These are phyloP conservation scores for Phoenix dactylifera DNA, from an alignment of 176 grass and related monocot genomes.

Conservation along the genomic window DNA sequence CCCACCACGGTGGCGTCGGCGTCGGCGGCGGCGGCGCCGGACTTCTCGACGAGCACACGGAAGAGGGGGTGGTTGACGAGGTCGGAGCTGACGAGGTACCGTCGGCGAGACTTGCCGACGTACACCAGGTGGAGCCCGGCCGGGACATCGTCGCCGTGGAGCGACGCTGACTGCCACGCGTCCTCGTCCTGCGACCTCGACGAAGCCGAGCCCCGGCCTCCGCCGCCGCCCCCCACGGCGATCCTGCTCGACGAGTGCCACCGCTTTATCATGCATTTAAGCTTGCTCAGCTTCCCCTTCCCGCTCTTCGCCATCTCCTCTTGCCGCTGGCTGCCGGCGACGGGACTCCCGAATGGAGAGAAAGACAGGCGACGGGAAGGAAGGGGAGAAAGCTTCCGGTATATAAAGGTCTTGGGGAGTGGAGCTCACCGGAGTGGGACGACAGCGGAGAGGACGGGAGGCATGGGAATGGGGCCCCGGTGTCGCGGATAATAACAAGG, in stretches of 20 bases:
- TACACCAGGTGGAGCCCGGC: slow-evolving; percentile 65
- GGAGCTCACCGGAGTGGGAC: not conserved
- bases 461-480: slow-evolving; percentile 4
- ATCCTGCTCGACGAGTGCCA: slow-evolving; percentile 75
- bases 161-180: slow-evolving; percentile 37
- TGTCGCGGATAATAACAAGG: slow-evolving; percentile 14
- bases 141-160: slow-evolving; percentile 58
- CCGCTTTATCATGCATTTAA: slow-evolving; percentile 87
- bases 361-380: not conserved
- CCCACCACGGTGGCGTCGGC: slow-evolving; percentile 25
- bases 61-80: slow-evolving; percentile 73
- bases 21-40: slow-evolving; percentile 18
- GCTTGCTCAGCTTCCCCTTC: slow-evolving; percentile 53
- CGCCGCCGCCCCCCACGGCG: not conserved
- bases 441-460: not conserved
- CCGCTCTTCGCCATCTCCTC: slow-evolving; percentile 46
- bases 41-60: slow-evolving; percentile 26
- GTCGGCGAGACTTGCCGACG: slow-evolving; percentile 82
- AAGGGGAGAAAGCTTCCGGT: not conserved
- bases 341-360: not conserved
- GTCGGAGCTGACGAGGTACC: slow-evolving; percentile 69
- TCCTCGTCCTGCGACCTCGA: slow-evolving; percentile 6
- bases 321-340: not conserved
- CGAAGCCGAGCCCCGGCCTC: not conserved
- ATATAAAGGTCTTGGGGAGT: slow-evolving; percentile 19